Base-by-base conservation (phyloP, 176 grass and related monocot species). In the Olyra latifolia region DNA sequence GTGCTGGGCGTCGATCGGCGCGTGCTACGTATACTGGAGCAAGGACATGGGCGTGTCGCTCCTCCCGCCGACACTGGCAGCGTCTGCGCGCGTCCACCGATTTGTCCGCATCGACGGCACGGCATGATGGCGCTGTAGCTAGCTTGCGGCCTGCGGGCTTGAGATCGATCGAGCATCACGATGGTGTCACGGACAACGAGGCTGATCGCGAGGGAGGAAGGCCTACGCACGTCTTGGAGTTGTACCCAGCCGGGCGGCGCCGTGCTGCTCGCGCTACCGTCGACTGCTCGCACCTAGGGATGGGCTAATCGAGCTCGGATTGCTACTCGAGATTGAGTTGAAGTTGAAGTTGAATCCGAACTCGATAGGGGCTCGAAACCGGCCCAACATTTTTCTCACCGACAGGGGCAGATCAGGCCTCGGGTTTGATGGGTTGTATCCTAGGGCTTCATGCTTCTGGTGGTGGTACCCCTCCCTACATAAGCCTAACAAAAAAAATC, bases 11-110 rank as follows among this genome's bases (percentile, higher is more conserved):
- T 19, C 48, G n/a, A n/a, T n/a, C n/a, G 60, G 47, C 70, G 79
- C 54, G 72, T 82, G 65, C 65, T 71, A 72, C 42, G 50, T 52
- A 28, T 72, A 56, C 30, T 77, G 74, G 82, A 22, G 84, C n/a
- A 54, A 84, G 69, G 70, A 70, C 79, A 77, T 66, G 38, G 90
- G 90, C 53, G 54, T 72, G 57, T 60, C 66, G 53, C 68, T 80
- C 56, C 72, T 86, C 69, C 46, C 53, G 25, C 69, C 60, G 77
- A 71, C 76, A 80, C 22, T 27, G 39, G 67, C 47, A 7, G 69
- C 68, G 76, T 38, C 43, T 48, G 13, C 13, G 20, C 42, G 68
- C 45, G 35, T 35, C 67, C 72, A 77, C 41, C 77, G 80, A 10
- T 85, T 85, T 48, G 41, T 87, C 19, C 58, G 42, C 11, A 69